Evolutionary conservation across 2,329 filamentous ascomycete species (phyloP), one percentile per base, ranked within the genome.

Genomic region (Aspergillus sp.): DNA sequence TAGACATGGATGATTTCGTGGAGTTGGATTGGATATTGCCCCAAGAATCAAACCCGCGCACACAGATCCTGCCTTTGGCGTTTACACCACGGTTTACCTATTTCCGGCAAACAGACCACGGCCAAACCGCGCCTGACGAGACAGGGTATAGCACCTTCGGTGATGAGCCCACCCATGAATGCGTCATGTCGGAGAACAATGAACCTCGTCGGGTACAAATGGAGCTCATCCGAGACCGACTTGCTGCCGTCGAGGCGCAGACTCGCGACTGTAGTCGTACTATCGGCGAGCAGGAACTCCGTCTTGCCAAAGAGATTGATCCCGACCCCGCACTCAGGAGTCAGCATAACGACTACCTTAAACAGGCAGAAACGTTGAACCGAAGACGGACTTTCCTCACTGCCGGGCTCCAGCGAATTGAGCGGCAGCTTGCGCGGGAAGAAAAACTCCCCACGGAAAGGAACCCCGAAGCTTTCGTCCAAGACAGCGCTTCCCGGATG

Each of bases 1-100:
- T 99, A 64, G 95, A 99, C 71, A 98, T 99, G 92, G 95, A 99
- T 72, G 95, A 99, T 73, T 99, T 99, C 76, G 93, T 99, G 30
- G 95, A 99, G 75, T 81, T 99, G 21, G 96, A 97, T 73, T 98
- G 94, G 94, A 93, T 96, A 57, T 78, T 97, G 23, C 94, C 94
- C 0, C 90, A 91, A 13, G 91, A 96, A 71, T 87, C 90, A 32
- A 96, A 96, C 66, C 93, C 94, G 0, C 90, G 96, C 66, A 98
- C 94, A 0, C 93, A 95, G 75, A 99, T 99, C 49, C 78, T 99
- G 57, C 96, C 96, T 0, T 83, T 99, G 8, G 93, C 91, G 0
- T 98, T 89, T 70, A 91, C 94, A 19, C 96, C 95, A n/a, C 87
- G 95, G 1, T 90, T 99, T 70, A 98, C 95, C 0, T 99, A 99